Evolutionary conservation across 768 basidiomycete genomes (phyloP).

Genomic region (Coprinellus micaceus): DNA sequence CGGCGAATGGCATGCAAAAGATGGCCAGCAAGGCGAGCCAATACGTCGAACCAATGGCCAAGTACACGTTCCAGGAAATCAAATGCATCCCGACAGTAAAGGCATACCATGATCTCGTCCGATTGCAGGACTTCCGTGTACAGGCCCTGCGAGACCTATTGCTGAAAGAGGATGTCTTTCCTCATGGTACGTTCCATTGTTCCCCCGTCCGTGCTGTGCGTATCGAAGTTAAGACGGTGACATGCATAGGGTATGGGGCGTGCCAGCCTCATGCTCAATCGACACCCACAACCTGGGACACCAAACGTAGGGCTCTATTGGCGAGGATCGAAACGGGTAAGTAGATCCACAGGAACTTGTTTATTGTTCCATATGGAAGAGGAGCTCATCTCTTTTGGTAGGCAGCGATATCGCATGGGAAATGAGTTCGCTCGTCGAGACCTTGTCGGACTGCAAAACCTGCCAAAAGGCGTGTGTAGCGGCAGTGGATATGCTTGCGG

Average conservation of each 20-base stretch:
- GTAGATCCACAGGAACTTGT: conserved; percentile 9
- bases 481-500: conserved; percentile 67
- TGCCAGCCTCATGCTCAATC: conserved; percentile 50
- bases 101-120: conserved; percentile 62
- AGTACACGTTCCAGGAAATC: conserved; percentile 50
- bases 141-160: conserved; percentile 49
- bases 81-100: conserved; percentile 50
- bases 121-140: conserved; percentile 55
- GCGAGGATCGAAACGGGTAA: conserved; percentile 53
- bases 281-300: conserved; percentile 49
- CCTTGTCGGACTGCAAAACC: conserved; percentile 43
- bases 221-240: not conserved
- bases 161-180: conserved; percentile 62
- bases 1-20: conserved; percentile 35
- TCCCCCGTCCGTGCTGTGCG: not conserved
- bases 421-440: conserved; percentile 52
- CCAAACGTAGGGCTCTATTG: conserved; percentile 41
- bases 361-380: not conserved
- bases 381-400: conserved; percentile 20
- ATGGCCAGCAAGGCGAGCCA: conserved; percentile 58
- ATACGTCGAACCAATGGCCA: conserved; percentile 55
- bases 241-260: conserved; percentile 51
- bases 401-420: conserved; percentile 67
- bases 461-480: conserved; percentile 62
- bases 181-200: conserved; percentile 45